Evolutionary conservation across 805 yeast species (phyloP).

Genomic region (Dipodascopsis tothii): DNA sequence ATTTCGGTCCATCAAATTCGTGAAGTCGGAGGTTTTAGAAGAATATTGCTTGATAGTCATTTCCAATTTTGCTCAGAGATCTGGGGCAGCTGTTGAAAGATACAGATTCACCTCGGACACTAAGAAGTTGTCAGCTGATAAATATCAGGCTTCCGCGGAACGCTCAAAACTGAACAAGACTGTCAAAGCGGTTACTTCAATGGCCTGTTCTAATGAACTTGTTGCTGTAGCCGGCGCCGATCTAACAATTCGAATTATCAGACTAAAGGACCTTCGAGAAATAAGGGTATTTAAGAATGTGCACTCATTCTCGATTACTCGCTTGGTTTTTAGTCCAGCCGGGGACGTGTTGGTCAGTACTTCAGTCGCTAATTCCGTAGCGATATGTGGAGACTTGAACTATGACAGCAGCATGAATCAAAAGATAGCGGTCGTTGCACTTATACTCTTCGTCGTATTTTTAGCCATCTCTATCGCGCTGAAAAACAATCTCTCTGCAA

Average conservation of each 20-base stretch:
- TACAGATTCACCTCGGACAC: slow-evolving; percentile 27
- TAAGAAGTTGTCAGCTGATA: too few relatives aligned
- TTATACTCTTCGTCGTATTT: too few relatives aligned
- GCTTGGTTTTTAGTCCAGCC: slow-evolving; percentile 59
- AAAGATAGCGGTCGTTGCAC: too few relatives aligned
- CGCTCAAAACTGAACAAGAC: too few relatives aligned
- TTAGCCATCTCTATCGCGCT: too few relatives aligned
- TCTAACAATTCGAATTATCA: slow-evolving; percentile 53
- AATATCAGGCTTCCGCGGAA: too few relatives aligned
- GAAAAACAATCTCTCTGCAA: too few relatives aligned
- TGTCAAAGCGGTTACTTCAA: slow-evolving; percentile 49
- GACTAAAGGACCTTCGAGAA: slow-evolving; percentile 44
- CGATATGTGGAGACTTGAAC: too few relatives aligned
- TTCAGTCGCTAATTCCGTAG: slow-evolving; percentile 69
- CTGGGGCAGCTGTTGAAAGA: slow-evolving; percentile 36
- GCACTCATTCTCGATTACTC: slow-evolving; percentile 73
- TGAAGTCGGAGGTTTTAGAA: slow-evolving; percentile 23
- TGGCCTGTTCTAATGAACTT: slow-evolving; percentile 34
- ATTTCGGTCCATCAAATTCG: slow-evolving; percentile 41
- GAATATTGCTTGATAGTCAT: slow-evolving; percentile 37
- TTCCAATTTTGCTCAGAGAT: slow-evolving; percentile 37
- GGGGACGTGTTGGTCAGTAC: slow-evolving; percentile 62
- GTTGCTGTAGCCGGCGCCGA: slow-evolving; percentile 52
- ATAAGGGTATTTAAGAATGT: slow-evolving; percentile 49
- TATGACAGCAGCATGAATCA: too few relatives aligned